These are phyloP conservation scores for Macrolepiota dolichaula DNA, from an alignment of 768 basidiomycete genomes.

Conservation along the genomic window DNA sequence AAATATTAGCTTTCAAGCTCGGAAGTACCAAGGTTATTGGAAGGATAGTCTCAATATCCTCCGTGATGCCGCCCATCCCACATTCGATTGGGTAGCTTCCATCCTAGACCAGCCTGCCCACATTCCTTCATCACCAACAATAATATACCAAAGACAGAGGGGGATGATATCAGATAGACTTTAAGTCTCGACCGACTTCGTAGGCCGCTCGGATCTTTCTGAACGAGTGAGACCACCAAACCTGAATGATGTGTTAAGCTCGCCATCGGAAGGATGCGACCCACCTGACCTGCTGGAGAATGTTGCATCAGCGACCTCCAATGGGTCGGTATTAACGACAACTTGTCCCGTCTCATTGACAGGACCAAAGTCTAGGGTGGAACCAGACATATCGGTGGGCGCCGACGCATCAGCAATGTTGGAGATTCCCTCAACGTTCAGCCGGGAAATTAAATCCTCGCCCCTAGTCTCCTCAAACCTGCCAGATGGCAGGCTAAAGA, in stretches of 20 bases:
- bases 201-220: conserved; percentile 18
- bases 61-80: too few species aligned
- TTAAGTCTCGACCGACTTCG: conserved; percentile 31
- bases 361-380: conserved; percentile 18
- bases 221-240: conserved; percentile 56
- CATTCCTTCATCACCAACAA: too few species aligned
- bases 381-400: conserved; percentile 24
- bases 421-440: conserved; percentile 15
- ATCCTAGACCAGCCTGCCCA: too few species aligned
- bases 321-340: conserved; percentile 26
- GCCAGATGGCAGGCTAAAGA: conserved; percentile 13
- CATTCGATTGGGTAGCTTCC: too few species aligned
- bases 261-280: conserved; percentile 56
- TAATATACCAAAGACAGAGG: too few species aligned
- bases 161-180: conserved; percentile 79
- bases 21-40: too few species aligned
- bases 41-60: too few species aligned
- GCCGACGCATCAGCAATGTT: conserved; percentile 26
- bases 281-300: conserved; percentile 27
- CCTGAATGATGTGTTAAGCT: conserved; percentile 69
- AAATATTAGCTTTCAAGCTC: too few species aligned
- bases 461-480: conserved; percentile 10
- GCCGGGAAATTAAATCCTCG: conserved; percentile 4
- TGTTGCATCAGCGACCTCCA: conserved; percentile 14
- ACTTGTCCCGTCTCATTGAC: conserved; percentile 31